Percentiles rank a stretch among this genome's conserved stretches.
phyloP scores from a whole-genome alignment of 495 filamentous ascomycete genomes.

The Sordaria brevicollis region DNA sequence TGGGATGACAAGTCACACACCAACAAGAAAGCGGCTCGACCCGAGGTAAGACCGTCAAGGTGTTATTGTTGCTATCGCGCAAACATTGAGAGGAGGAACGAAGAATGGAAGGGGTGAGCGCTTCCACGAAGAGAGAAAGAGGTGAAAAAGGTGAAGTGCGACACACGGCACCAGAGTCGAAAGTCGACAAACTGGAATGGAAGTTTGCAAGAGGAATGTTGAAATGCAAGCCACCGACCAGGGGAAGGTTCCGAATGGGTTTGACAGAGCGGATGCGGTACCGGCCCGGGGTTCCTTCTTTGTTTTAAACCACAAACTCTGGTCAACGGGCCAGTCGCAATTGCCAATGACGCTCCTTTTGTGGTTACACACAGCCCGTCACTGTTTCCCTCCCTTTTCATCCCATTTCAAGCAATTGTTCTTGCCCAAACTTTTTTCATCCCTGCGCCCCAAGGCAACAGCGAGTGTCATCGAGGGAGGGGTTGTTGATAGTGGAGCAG shows the following conservation, averaged over 20 bases:
- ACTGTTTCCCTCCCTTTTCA: not conserved
- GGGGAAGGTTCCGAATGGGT: not conserved
- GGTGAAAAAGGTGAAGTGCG: not conserved
- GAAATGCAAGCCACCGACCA: not conserved
- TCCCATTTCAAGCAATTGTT: not conserved
- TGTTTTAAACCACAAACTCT: not conserved
- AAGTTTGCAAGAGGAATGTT: not conserved
- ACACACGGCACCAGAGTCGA: not conserved
- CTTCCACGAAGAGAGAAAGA: not conserved
- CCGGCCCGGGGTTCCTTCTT: not conserved
- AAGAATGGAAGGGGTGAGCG: not conserved
- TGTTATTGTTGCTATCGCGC: too few relatives aligned
- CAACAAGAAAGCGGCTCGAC: not conserved
- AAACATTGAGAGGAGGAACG: not conserved
- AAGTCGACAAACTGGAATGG: not conserved
- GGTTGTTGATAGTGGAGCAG: too few relatives aligned
- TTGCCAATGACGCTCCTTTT: not conserved
- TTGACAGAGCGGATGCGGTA: not conserved
- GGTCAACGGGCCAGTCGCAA: not conserved
- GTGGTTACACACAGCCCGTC: not conserved
- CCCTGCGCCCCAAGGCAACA: not conserved
- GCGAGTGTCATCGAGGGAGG: not conserved
- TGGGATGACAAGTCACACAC: not conserved
- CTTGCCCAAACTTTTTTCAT: not conserved
- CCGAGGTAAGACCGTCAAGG: not conserved